Base-by-base conservation (phyloP, 257 asterid genomes). In the Salvia splendens region DNA sequence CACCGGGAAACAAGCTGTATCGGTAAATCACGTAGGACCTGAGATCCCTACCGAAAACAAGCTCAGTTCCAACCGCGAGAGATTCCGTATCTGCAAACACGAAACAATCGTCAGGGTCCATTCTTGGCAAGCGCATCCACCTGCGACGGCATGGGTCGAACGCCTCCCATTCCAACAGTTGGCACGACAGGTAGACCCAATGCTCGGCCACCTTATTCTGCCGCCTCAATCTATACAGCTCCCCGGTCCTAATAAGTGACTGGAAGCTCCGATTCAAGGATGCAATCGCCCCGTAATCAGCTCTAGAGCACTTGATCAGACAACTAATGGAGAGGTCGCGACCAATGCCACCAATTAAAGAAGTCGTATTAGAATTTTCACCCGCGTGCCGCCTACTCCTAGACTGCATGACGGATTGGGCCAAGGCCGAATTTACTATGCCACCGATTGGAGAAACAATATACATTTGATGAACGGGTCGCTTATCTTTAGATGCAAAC, bases 11-110 rank as follows among this genome's bases (percentile, higher is more conserved):
- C 61, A 93, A 67, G 68, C 99, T 90, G 73, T 93, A 93, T 8
- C 95, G 75, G 57, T 90, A 93, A 8, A 90, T 88, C 52, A 82
- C 96, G 36, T 85, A 89, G 40, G 95, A 79, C 83, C 80, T 60
- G 63, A 90, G 82, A 69, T 85, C 97, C 68, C 79, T 84, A 8
- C 96, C 97, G 12, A 93, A 90, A 55, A 93, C 97, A 53, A 93
- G 92, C 71, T 90, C 97, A 0, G 97, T 93, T 3, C 99, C 99
- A 45, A 93, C 99, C 0, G 99, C 99, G 30, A 93, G 67, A 35
- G 99, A 93, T 61, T 93, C 99, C 79, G 82, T 90, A 72, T 93
- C 97, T 2, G 96, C 86, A 66, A 80, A 82, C 35, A 74, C 76
- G 9, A 93, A 90, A 66, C 86, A 82, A 0, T 90, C 92, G 1